Evolutionary conservation across 2,329 filamentous ascomycete species (phyloP), one percentile per base, ranked within the genome.

Genomic region (Teratosphaeria pseudoeucalypti): DNA sequence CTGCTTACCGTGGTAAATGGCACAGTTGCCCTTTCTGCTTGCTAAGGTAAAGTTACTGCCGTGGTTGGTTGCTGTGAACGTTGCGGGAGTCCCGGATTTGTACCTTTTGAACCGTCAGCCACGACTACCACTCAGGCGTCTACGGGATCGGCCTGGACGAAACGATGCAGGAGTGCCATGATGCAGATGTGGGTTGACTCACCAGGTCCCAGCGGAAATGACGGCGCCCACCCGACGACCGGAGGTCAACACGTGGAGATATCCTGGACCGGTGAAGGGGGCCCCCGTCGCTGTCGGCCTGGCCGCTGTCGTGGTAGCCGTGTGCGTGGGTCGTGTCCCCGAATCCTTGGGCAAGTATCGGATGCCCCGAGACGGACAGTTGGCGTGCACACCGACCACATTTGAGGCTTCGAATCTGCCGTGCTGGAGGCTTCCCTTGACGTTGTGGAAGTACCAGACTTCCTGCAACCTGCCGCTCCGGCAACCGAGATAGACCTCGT

Each of bases 401-500:
- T n/a, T 6, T 3, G 43, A 49, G 43, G 43, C 43, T 23, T 49
- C 43, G n/a, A 49, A 49, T 23, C 1, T 4, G 43, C 43, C 43
- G 19, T 49, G 43, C 43, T 49, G 43, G 5, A 49, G 43, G 16
- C 43, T 49, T 6, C 43, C 43, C 43, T 49, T 49, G 7, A 49
- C 43, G 6, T 49, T 49, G 43, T 49, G 43, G 16, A 49, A 49
- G 11, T 49, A 49, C 43, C 43, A 49, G 6, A 49, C 43, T 10
- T 49, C 43, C 19, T 49, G 43, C 9, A 49, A n/a, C 10, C 43
- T 49, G 2, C 52, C 52, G 14, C 32, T 54, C 5, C 71, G 71
- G 68, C 81, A 83, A 61, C 86, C 88, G 19, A 83, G 77, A 26
- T 88, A 78, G 9, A 83, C 83, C 7, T 83, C 79, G 14, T 79